These are phyloP conservation scores for Salvia miltiorrhiza DNA, from an alignment of 257 asterid species.

Conservation along the genomic window DNA sequence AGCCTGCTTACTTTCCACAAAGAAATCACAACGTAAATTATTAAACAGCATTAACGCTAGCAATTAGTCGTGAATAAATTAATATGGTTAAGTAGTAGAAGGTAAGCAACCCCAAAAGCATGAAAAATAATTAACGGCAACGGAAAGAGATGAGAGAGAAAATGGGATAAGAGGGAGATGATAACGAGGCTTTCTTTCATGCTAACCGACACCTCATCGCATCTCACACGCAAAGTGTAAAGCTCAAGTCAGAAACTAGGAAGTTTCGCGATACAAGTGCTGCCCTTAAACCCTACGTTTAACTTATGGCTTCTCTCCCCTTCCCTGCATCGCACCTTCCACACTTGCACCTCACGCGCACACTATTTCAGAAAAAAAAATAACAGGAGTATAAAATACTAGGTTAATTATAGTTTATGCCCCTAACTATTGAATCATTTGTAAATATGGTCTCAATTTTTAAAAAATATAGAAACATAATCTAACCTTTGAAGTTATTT, in stretches of 20 bases:
- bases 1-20: neutral
- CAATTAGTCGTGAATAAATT: neutral
- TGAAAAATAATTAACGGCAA: no score
- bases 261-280: slow-evolving; percentile 22
- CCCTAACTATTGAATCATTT: no score
- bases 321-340: neutral
- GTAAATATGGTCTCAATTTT: no score
- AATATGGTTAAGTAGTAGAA: slow-evolving; percentile 31
- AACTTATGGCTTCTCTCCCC: neutral
- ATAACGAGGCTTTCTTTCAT: neutral
- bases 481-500: no score
- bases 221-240: slow-evolving; percentile 15
- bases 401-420: no score
- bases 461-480: no score
- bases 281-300: slow-evolving; percentile 20
- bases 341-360: slow-evolving; percentile 12
- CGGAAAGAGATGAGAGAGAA: neutral
- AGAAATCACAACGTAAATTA: neutral
- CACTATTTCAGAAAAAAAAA: neutral
- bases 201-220: neutral
- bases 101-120: slow-evolving; percentile 31
- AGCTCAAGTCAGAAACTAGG: slow-evolving; percentile 1
- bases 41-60: no score
- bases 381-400: no score
- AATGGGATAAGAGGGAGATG: no score